These are phyloP conservation scores for Beauveria medogensis DNA, from an alignment of 2,329 filamentous ascomycete species.

Conservation along the genomic window DNA sequence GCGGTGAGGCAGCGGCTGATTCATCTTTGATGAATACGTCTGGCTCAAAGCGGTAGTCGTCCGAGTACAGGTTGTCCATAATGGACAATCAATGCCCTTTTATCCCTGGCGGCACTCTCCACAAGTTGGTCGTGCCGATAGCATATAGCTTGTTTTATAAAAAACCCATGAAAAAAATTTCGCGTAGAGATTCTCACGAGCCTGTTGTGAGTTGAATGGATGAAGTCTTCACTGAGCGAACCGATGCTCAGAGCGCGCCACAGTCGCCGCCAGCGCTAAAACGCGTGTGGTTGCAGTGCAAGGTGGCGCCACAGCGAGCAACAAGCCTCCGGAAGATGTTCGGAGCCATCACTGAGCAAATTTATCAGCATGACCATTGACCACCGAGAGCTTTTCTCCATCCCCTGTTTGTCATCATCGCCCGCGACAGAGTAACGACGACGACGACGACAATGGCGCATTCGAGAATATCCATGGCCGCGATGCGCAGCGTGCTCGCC, in stretches of 20 bases:
- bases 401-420: background rate
- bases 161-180: background rate
- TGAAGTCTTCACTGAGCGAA: background rate
- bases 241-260: background rate
- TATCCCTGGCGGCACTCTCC: background rate
- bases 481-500: slow-evolving; percentile 26
- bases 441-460: slow-evolving; percentile 29
- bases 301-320: slow-evolving; percentile 5
- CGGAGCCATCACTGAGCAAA: slow-evolving; percentile 8
- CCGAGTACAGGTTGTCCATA: slow-evolving; percentile 6
- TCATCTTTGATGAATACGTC: slow-evolving; percentile 9
- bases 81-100: background rate
- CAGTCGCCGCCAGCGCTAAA: background rate
- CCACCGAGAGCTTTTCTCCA: background rate
- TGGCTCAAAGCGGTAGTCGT: slow-evolving; percentile 9
- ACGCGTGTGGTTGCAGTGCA: background rate
- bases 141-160: background rate
- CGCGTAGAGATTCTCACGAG: background rate
- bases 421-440: background rate
- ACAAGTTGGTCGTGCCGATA: background rate
- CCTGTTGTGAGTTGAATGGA: background rate
- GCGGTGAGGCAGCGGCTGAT: slow-evolving; percentile 1
- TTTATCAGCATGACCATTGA: background rate
- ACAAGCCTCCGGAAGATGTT: slow-evolving; percentile 5
- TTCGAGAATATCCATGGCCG: slow-evolving; percentile 26